Evolutionary conservation across 768 basidiomycete species (phyloP).

Genomic region (Leucosporidium scottii): DNA sequence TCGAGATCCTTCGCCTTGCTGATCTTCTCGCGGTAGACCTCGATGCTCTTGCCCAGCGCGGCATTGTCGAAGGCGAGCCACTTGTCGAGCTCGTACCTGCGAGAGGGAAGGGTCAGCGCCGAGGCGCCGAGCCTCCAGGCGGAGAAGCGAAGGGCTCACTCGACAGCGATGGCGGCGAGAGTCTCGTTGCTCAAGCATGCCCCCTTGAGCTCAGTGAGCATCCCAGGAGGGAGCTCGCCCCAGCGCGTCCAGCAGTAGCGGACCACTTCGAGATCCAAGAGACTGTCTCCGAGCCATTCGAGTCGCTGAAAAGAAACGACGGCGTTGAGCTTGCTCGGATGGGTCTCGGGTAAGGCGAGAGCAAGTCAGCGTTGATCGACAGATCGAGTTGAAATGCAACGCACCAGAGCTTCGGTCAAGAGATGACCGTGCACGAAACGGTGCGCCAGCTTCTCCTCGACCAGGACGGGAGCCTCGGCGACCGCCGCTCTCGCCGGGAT

Average conservation of each 20-base stretch:
- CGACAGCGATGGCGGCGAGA: slow-evolving; percentile 17
- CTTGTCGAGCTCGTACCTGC: slow-evolving; percentile 10
- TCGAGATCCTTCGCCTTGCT: slow-evolving; percentile 81
- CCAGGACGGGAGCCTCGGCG: not conserved
- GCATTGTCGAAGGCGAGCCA: slow-evolving; percentile 7
- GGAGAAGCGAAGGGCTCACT: not conserved
- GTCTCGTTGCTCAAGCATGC: slow-evolving; percentile 15
- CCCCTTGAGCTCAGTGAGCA: slow-evolving; percentile 9
- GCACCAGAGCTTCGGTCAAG: slow-evolving; percentile 13
- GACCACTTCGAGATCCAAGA: slow-evolving; percentile 14
- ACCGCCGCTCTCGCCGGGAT: not conserved
- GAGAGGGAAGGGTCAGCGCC: not conserved
- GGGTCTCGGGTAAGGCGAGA: not conserved
- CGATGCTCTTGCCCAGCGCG: not conserved
- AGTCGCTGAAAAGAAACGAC: slow-evolving; percentile 2
- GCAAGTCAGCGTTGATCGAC: not conserved
- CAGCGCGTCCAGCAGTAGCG: slow-evolving; percentile 5
- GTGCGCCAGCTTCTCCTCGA: slow-evolving; percentile 21
- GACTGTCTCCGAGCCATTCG: slow-evolving; percentile 6
- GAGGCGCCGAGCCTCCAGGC: not conserved
- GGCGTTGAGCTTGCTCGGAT: slow-evolving; percentile 7
- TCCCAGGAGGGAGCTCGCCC: not conserved
- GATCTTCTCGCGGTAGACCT: slow-evolving; percentile 5
- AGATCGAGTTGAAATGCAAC: not conserved
- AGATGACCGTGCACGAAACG: slow-evolving; percentile 21